These are phyloP conservation scores for Fusarium phyllophilum DNA, from an alignment of 2,329 filamentous ascomycete species.

Conservation along the genomic window DNA sequence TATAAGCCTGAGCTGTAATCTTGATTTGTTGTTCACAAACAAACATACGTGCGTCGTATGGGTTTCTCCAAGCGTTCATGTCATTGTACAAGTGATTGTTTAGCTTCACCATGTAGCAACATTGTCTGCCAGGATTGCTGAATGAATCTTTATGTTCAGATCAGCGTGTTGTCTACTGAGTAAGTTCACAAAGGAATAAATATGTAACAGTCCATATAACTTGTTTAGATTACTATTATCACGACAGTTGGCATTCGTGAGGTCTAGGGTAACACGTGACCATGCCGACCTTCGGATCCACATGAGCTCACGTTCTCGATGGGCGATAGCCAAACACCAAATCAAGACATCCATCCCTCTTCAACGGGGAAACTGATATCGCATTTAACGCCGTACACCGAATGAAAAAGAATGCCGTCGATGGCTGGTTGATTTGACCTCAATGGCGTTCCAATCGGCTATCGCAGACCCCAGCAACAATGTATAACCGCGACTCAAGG, in stretches of 20 bases:
- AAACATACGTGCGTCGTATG: accelerated
- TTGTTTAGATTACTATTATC: not conserved
- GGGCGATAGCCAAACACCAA: slow-evolving; percentile 5
- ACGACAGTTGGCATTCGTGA: not conserved
- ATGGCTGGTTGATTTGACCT: slow-evolving; percentile 20
- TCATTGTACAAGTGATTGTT: too few relatives aligned
- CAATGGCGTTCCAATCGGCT: slow-evolving; percentile 49
- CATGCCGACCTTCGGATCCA: slow-evolving; percentile 15
- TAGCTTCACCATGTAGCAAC: too few relatives aligned
- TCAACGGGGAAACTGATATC: not conserved
- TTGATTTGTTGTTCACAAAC: not conserved
- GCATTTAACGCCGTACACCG: not conserved
- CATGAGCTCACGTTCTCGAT: slow-evolving; percentile 24
- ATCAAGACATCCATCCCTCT: not conserved
- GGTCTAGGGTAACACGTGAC: slow-evolving; percentile 14
- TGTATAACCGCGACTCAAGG: slow-evolving; percentile 65
- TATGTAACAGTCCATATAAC: not conserved
- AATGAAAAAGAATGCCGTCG: slow-evolving; percentile 23
- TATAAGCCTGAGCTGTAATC: not conserved
- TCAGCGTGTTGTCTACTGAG: not conserved
- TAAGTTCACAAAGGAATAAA: not conserved
- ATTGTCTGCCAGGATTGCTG: not conserved
- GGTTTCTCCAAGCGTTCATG: too few relatives aligned
- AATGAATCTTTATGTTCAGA: not conserved
- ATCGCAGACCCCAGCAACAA: slow-evolving; percentile 46